Base-by-base conservation (phyloP, 768 basidiomycete species). In the Filobasidium wieringae region DNA sequence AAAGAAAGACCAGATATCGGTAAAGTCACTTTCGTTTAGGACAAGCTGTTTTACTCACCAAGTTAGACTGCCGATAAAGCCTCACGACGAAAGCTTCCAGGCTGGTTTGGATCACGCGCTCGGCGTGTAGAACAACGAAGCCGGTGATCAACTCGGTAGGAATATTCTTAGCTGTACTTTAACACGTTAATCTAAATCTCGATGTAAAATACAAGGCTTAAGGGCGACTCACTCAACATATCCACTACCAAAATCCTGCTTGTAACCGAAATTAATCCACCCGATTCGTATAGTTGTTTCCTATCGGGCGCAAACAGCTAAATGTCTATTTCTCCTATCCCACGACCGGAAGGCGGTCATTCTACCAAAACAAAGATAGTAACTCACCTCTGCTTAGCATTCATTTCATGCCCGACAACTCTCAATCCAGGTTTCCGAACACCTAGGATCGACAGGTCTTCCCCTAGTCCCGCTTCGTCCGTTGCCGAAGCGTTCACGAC, bases 211-310 rank as follows among this genome's bases (percentile, higher is more conserved):
- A 41, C 27, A 58, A 30, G 32, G 17, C 24, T 53, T 19, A 14
- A 26, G 15, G 8, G 11, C 22, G 9, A 59, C 69, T 49, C 50
- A 71, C 85, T 85, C 30, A 99, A 76, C 83, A 97, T 87, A 70
- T 99, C 95, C 53, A 93, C 91, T 24, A 93, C 86, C 12, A 97
- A 77, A 64, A 99, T 97, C 19, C 88, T 83, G 26, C 88, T 91
- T 0, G 95, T 97, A 30, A 96, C 85, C 7, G 88, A 88, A 50
- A 97, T 79, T 1, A 97, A 77, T 4, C 92, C 92, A 4, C 93
- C 93, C 58, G 80, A 79, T 60, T 85, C 84, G 76, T 96, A 96
- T 53, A 96, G 72, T 37, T 81, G 81, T 74, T 89, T 85, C 66
- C 91, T 88, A 75, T 50, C 29, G 32, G n/a, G n/a, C n/a, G n/a